Evolutionary conservation across 164 flowering plant genomes (phyloP), one percentile per base, ranked within the genome.

Genomic region (Tinospora cordifolia): DNA sequence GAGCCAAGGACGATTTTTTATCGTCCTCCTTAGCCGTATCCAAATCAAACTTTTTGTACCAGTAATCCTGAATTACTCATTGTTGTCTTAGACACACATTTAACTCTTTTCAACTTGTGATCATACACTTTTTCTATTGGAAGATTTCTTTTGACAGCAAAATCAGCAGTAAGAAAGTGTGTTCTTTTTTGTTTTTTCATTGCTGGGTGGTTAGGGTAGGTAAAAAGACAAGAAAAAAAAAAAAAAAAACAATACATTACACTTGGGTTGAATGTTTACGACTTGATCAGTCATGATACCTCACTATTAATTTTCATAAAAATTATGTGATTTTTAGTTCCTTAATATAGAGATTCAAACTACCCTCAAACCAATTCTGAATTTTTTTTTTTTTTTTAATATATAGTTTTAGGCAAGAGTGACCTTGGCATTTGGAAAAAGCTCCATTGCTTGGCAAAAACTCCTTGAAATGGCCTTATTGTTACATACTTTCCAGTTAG

Each of bases 41-140:
- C 19, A 54, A 54, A 54, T 54, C 60, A 54, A 54, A 54, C 60
- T 19, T 54, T 21, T 54, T 54, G 60, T 54, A 54, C 60, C n/a
- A 22, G 60, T 54, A 54, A 54, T 17, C 2, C 8, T 54, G 24
- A 54, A 54, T n/a, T 54, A 22, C 24, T 54, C 60, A 54, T 22
- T 21, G 24, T 1, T 15, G 60, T 54, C 59, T 51, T 54, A 54
- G 60, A 54, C 19, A 54, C 17, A 51, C 19, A n/a, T 30, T 30
- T 30, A 24, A n/a, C 60, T 25, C 24, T n/a, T 54, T 19, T 54
- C 24, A 54, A 54, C 9, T 19, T 51, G 6, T 54, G 14, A 44
- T 44, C 47, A 9, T 44, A 9, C 47, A 44, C 47, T 44, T 44
- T 44, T 44, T 6, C 47, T 14, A 2, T 2, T 44, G 14, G 47